Conservation (phyloP, 2,329 filamentous ascomycete genomes). For the Botryotinia narcissicola region DNA sequence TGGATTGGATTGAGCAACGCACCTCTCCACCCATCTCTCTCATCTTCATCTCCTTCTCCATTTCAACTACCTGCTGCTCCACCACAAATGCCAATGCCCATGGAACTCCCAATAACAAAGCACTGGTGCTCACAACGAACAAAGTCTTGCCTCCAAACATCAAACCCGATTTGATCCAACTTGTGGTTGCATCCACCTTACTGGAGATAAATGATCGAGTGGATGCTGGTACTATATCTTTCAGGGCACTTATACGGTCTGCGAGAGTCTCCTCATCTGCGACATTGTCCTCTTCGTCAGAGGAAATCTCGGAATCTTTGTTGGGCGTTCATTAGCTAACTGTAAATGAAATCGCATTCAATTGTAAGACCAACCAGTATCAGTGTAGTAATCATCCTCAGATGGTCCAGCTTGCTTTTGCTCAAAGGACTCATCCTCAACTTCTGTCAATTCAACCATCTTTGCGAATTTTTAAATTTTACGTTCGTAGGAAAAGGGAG, state of each 20-base stretch:
- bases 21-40: conserved; percentile 85
- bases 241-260: conserved; percentile 69
- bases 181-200: conserved; percentile 54
- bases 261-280: conserved; percentile 57
- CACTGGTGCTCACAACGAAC: conserved; percentile 88
- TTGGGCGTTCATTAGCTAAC: conserved; percentile 22
- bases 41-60: conserved; percentile 97
- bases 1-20: conserved; percentile 17
- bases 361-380: conserved; percentile 66
- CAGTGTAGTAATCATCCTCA: conserved; percentile 80
- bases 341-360: conserved; percentile 17
- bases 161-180: conserved; percentile 58
- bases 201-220: conserved; percentile 66
- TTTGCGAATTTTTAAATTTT: conserved; percentile 39
- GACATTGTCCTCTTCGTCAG: conserved; percentile 67
- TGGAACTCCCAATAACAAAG: conserved; percentile 85
- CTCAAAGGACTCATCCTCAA: conserved; percentile 93
- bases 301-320: conserved; percentile 79
- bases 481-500: not conserved
- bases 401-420: conserved; percentile 64
- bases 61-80: conserved; percentile 94
- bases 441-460: conserved; percentile 97
- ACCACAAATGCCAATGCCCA: conserved; percentile 91
- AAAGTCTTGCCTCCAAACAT: conserved; percentile 79
- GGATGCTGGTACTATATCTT: conserved; percentile 73